These are phyloP conservation scores for Musa schizocarpa DNA, from an alignment of 176 grass and related monocot genomes.

Conservation along the genomic window DNA sequence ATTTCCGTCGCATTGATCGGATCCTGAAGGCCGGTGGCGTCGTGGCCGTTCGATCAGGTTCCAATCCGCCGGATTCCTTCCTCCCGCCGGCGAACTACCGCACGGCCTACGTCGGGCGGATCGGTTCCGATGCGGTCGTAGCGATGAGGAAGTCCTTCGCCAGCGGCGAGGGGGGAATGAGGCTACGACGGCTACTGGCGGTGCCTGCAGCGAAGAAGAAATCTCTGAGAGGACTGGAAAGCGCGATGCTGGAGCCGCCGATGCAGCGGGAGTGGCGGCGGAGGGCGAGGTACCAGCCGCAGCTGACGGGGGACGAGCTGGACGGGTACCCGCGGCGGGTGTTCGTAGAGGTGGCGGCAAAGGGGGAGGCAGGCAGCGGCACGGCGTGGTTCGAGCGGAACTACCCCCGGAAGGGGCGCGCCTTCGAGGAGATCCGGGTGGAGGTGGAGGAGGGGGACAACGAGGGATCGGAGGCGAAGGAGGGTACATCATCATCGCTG, in stretches of 20 bases:
- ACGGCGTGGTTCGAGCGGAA: slow-evolving; percentile 44
- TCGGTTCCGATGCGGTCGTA: slow-evolving; percentile 4
- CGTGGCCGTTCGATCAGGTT: slow-evolving; percentile 8
- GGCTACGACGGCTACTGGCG: slow-evolving; percentile 24
- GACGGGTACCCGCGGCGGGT: slow-evolving; percentile 32
- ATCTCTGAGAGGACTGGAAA: slow-evolving; percentile 37
- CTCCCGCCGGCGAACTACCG: slow-evolving; percentile 32
- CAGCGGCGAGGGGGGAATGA: background rate
- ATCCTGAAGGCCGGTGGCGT: slow-evolving; percentile 28
- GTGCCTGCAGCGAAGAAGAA: slow-evolving; percentile 28
- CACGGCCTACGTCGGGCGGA: slow-evolving; percentile 18
- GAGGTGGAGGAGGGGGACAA: slow-evolving; percentile 11
- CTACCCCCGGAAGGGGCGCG: slow-evolving; percentile 36
- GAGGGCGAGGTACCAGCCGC: slow-evolving; percentile 29
- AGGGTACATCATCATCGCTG: background rate
- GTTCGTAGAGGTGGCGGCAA: slow-evolving; percentile 35
- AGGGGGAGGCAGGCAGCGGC: background rate
- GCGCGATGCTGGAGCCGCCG: slow-evolving; percentile 48
- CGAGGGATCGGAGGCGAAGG: background rate
- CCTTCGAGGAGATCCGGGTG: slow-evolving; percentile 41
- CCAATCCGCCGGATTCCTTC: slow-evolving; percentile 6
- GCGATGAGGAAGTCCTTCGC: slow-evolving; percentile 21
- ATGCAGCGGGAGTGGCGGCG: background rate
- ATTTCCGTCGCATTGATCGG: slow-evolving; percentile 16
- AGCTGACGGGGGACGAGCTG: slow-evolving; percentile 34